Conservation (phyloP, 2,329 filamentous ascomycete genomes). For the Alternaria infectoria region DNA sequence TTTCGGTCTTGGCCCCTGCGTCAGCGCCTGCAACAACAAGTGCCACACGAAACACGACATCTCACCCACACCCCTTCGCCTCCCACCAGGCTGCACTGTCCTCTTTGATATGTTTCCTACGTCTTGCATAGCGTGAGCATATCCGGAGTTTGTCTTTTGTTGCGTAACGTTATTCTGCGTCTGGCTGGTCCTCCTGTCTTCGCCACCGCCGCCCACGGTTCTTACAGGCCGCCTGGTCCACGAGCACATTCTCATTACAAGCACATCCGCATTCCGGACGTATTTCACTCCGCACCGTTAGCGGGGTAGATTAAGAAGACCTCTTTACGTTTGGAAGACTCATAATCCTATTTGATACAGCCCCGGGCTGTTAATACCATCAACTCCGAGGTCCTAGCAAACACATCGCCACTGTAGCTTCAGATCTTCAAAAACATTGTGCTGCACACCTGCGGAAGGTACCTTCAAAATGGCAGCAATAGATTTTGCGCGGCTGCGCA, state of each 20-base stretch:
- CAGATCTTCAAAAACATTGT: neutral
- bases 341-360: neutral
- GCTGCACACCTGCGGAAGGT: neutral
- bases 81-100: constrained; percentile 1
- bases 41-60: constrained; percentile 10
- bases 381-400: neutral
- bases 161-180: constrained; percentile 20
- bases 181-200: constrained; percentile 24
- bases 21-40: constrained; percentile 10
- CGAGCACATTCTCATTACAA: neutral
- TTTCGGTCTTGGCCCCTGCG: constrained; percentile 14
- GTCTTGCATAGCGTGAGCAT: constrained; percentile 41
- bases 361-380: neutral
- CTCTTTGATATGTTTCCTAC: constrained; percentile 14
- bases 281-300: neutral
- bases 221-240: constrained; percentile 1
- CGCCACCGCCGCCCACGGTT: constrained; percentile 40
- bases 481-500: constrained; percentile 73
- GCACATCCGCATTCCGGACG: neutral
- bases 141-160: constrained; percentile 21
- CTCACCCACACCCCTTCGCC: constrained; percentile 9
- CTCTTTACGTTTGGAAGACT: neutral
- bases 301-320: neutral
- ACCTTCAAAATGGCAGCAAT: constrained; percentile 43
- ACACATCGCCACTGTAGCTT: neutral